Percentiles rank a stretch among this genome's conserved stretches.
These are phyloP conservation scores for Arthrobotrys sphaeroides DNA, from an alignment of 2,329 filamentous ascomycete genomes.

Conservation along the genomic window DNA sequence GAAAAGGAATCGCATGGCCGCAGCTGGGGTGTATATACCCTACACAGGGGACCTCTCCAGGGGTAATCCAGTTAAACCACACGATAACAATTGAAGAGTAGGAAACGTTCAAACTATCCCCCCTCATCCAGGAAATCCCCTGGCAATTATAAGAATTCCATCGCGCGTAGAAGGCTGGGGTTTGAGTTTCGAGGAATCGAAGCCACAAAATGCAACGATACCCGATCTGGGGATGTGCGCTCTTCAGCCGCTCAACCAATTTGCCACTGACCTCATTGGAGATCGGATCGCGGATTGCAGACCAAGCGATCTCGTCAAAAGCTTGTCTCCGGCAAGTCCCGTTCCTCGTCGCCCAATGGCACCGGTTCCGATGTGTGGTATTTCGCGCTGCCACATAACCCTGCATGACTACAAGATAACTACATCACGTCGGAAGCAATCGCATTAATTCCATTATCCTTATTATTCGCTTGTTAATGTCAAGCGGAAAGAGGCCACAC, in stretches of 20 bases:
- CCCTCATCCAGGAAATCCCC: neutral
- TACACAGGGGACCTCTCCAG: too few relatives aligned
- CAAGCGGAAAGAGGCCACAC: neutral
- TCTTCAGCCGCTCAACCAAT: slow-evolving; percentile 26
- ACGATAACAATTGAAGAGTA: too few relatives aligned
- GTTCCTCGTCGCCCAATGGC: slow-evolving; percentile 66
- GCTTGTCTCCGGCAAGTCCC: slow-evolving; percentile 71
- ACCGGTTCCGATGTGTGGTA: slow-evolving; percentile 65
- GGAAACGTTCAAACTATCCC: too few relatives aligned
- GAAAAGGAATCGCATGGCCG: neutral
- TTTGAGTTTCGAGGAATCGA: neutral
- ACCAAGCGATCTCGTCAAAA: slow-evolving; percentile 68
- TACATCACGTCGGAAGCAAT: slow-evolving; percentile 57
- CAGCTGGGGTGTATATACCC: too few relatives aligned
- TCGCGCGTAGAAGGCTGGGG: neutral
- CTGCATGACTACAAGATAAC: too few relatives aligned
- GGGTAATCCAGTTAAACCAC: too few relatives aligned
- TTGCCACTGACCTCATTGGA: slow-evolving; percentile 25
- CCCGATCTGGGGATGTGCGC: slow-evolving; percentile 20
- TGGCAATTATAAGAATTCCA: neutral
- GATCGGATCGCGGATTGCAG: slow-evolving; percentile 66
- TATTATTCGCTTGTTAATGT: slow-evolving; percentile 10
- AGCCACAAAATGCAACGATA: slow-evolving; percentile 11
- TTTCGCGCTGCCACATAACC: slow-evolving; percentile 70
- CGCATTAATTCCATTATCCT: neutral